Percentiles rank a stretch among this genome's conserved stretches.
phyloP scores from a whole-genome alignment of 495 filamentous ascomycete species.

The Beverwykella pulmonaria region DNA sequence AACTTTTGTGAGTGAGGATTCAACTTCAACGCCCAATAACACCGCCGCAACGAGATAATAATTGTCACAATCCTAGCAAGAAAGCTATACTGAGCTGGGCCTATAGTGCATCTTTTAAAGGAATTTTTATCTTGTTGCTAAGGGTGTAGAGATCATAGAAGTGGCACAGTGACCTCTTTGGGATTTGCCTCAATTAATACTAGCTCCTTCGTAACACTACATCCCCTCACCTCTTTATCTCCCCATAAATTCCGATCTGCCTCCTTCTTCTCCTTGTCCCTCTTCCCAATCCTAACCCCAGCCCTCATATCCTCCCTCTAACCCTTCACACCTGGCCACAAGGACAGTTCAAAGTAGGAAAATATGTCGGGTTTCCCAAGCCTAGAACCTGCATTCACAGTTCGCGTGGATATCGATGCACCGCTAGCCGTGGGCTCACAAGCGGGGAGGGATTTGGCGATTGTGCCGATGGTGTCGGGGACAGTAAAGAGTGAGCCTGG shows the following conservation, averaged over 20 bases:
- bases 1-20: too few species aligned
- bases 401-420: conserved; percentile 42
- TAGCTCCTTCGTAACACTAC: background rate
- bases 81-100: too few species aligned
- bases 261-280: background rate
- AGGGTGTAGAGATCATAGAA: too few species aligned
- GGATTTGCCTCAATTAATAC: background rate
- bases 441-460: conserved; percentile 37
- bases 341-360: background rate
- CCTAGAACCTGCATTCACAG: conserved; percentile 52
- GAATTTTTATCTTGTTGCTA: too few species aligned
- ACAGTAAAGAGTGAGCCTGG: conserved; percentile 49
- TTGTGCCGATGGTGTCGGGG: conserved; percentile 51
- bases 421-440: conserved; percentile 33
- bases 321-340: background rate
- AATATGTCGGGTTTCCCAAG: conserved; percentile 50
- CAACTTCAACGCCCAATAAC: too few species aligned
- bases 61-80: too few species aligned
- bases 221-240: background rate
- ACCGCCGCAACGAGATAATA: too few species aligned
- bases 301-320: background rate
- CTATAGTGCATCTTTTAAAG: too few species aligned
- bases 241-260: background rate
- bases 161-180: too few species aligned
- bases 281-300: background rate